These are phyloP conservation scores for Melastoma malabathricum DNA, from an alignment of 345 rosid species.

Conservation along the genomic window DNA sequence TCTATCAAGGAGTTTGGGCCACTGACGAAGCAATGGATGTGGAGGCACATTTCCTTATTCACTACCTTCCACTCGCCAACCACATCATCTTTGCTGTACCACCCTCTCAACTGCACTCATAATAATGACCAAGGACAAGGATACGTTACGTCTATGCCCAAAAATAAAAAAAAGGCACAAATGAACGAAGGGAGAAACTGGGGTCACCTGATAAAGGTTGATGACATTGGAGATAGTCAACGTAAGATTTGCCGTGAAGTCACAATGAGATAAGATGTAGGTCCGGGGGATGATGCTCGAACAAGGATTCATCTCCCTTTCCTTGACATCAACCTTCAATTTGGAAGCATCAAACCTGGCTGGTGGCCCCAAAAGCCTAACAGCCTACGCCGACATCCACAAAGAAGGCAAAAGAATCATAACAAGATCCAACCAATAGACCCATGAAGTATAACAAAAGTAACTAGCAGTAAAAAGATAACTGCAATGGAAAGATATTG, in stretches of 20 bases:
- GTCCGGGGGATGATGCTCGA: slow-evolving; percentile 53
- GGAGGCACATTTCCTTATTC: slow-evolving; percentile 43
- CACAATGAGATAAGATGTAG: slow-evolving; percentile 84
- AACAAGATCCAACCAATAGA: too few species aligned
- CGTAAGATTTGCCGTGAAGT: slow-evolving; percentile 78
- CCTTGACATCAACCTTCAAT: slow-evolving; percentile 52
- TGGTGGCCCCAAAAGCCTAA: slow-evolving; percentile 59
- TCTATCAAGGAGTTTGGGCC: slow-evolving; percentile 57
- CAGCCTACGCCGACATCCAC: slow-evolving; percentile 30
- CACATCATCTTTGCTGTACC: slow-evolving; percentile 83
- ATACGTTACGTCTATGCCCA: too few species aligned
- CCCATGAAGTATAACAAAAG: too few species aligned
- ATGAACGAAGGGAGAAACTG: neutral
- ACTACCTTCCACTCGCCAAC: slow-evolving; percentile 88
- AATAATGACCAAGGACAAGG: neutral
- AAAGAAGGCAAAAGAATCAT: too few species aligned
- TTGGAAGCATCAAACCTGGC: slow-evolving; percentile 77
- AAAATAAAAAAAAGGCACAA: neutral
- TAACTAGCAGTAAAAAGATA: too few species aligned
- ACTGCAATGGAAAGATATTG: too few species aligned
- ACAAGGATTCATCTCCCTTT: slow-evolving; percentile 20
- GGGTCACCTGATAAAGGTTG: slow-evolving; percentile 54
- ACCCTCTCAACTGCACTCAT: slow-evolving; percentile 50
- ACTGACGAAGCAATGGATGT: slow-evolving; percentile 71
- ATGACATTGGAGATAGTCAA: slow-evolving; percentile 65